Percentiles rank a stretch among this genome's conserved stretches.
Conservation (phyloP, 2,329 filamentous ascomycete species). For the Coniella lustricola region DNA sequence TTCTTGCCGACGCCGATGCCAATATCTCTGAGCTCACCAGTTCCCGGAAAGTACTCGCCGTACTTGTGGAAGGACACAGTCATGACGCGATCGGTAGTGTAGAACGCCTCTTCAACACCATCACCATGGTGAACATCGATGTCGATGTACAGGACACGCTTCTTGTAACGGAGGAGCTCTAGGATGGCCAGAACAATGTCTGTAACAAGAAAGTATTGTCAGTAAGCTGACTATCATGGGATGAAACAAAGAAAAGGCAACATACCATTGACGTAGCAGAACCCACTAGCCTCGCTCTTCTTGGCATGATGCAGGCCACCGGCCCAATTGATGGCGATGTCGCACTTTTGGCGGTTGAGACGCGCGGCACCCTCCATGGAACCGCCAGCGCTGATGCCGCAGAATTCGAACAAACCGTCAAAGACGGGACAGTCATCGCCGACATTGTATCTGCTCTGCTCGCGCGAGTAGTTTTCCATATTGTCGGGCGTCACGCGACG, state of each 20-base stretch:
- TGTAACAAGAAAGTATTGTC: constrained; percentile 48
- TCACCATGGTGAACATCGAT: constrained; percentile 85
- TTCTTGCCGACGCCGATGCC: constrained; percentile 84
- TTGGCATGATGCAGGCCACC: constrained; percentile 96
- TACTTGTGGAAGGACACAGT: constrained; percentile 95
- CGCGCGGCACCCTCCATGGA: constrained; percentile 90
- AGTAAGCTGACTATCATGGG: constrained; percentile 28
- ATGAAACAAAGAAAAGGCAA: constrained; percentile 23
- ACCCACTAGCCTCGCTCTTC: constrained; percentile 91
- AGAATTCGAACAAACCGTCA: constrained; percentile 95
- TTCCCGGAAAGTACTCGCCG: constrained; percentile 91
- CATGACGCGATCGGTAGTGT: constrained; percentile 75
- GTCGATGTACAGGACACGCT: constrained; percentile 94
- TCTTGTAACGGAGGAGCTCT: constrained; percentile 81
- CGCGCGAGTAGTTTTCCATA: constrained; percentile 87
- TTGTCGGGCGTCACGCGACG: constrained; percentile 96
- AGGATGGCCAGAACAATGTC: constrained; percentile 94
- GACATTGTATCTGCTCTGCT: constrained; percentile 90
- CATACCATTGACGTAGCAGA: constrained; percentile 95
- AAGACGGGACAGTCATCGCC: constrained; percentile 97
- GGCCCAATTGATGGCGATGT: constrained; percentile 98
- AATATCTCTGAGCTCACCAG: constrained; percentile 78
- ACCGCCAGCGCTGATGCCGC: constrained; percentile 87
- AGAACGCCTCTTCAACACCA: constrained; percentile 79
- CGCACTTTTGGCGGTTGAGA: constrained; percentile 82